Evolutionary conservation across 352 stramenopile genomes (phyloP).

Genomic region (Pythium coloratum): DNA sequence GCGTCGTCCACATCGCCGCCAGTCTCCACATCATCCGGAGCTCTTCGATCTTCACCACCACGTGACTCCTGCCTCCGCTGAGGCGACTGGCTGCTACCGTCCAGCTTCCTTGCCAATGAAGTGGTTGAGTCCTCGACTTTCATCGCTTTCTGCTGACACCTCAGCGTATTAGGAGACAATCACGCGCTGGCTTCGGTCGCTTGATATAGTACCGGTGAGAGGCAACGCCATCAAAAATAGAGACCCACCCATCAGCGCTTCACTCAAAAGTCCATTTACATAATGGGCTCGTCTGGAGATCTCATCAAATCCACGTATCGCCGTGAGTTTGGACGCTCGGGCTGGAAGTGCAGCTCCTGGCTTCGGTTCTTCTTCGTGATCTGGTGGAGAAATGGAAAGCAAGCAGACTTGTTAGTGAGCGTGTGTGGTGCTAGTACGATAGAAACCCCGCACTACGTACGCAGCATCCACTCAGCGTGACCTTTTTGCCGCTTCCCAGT

Average conservation of each 20-base stretch:
- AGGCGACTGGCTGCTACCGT: neutral
- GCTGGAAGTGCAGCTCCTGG: conserved; percentile 27
- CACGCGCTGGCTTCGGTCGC: too few relatives aligned
- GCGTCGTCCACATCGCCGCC: conserved; percentile 4
- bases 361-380: conserved; percentile 25
- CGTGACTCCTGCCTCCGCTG: neutral
- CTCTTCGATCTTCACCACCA: neutral
- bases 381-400: neutral
- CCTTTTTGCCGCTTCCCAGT: conserved; percentile 61
- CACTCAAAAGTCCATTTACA: neutral
- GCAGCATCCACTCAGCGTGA: conserved; percentile 67
- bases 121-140: neutral
- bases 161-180: too few relatives aligned
- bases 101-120: neutral
- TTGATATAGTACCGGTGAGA: neutral
- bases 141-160: neutral
- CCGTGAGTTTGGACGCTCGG: conserved; percentile 4
- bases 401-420: neutral
- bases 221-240: neutral
- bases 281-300: neutral
- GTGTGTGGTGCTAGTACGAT: neutral
- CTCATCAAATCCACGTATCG: neutral
- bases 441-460: conserved; percentile 30
- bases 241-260: neutral
- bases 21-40: neutral